Evolutionary conservation across 2,329 filamentous ascomycete genomes (phyloP).

Genomic region (Amylocarpus encephaloides): DNA sequence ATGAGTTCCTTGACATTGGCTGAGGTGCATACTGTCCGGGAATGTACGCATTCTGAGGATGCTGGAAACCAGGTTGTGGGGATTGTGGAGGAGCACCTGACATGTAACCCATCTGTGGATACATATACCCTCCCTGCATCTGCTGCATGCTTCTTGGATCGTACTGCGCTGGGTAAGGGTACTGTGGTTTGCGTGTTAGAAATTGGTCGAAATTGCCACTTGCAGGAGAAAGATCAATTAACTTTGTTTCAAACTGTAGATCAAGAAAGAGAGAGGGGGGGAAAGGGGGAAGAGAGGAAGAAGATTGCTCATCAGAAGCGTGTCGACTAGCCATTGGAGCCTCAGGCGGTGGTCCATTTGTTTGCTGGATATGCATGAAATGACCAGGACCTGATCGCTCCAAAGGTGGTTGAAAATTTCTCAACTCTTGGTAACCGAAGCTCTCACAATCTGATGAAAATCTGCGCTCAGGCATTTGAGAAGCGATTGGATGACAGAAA

Average conservation of each 20-base stretch:
- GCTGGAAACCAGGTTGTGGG: constrained; percentile 42
- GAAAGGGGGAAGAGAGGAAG: constrained; percentile 21
- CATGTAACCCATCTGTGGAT: constrained; percentile 47
- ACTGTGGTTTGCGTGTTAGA: constrained; percentile 57
- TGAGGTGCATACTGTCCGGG: constrained; percentile 39
- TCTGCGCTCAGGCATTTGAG: constrained; percentile 15
- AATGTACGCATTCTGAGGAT: constrained; percentile 31
- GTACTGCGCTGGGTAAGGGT: constrained; percentile 43
- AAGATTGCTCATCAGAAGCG: constrained; percentile 15
- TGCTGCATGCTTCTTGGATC: constrained; percentile 37
- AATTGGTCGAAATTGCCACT: constrained; percentile 62
- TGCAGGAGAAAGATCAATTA: constrained; percentile 59
- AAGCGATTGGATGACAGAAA: constrained; percentile 20
- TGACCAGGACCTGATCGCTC: constrained; percentile 18
- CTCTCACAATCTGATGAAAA: constrained; percentile 17
- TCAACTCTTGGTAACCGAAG: constrained; percentile 15
- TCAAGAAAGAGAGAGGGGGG: constrained; percentile 26
- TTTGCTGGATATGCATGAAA: constrained; percentile 14
- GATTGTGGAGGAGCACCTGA: constrained; percentile 38
- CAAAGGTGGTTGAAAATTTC: constrained; percentile 14
- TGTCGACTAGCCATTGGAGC: constrained; percentile 14
- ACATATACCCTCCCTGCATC: constrained; percentile 35
- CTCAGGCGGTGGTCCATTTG: constrained; percentile 10
- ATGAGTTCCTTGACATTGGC: constrained; percentile 76
- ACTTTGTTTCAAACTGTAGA: constrained; percentile 25